A percentile compares a stretch with the other conserved stretches of the same genome.
These are phyloP conservation scores for Tetracladium maxilliforme DNA, from an alignment of 2,329 filamentous ascomycete species.

Conservation along the genomic window DNA sequence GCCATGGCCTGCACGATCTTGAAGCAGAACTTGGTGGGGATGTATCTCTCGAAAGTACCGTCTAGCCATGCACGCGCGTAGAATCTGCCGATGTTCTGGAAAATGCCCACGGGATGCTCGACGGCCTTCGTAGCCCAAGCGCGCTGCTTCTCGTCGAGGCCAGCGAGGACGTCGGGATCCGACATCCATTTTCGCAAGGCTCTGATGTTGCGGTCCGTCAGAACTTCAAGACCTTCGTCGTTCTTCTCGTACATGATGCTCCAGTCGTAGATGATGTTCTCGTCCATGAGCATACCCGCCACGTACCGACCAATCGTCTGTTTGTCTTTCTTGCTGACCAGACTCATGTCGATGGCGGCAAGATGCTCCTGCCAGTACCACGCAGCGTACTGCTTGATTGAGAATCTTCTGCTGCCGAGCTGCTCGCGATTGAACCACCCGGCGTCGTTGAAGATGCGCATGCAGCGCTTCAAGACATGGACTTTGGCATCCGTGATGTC, in stretches of 20 bases:
- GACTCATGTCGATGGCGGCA: constrained; percentile 15
- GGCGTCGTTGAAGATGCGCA: too few species aligned
- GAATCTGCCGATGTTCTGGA: constrained; percentile 20
- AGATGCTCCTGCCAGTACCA: constrained; percentile 30
- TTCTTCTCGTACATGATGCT: constrained; percentile 23
- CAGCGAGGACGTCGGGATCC: constrained; percentile 15
- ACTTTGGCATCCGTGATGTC: too few species aligned
- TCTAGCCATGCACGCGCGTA: constrained; percentile 24
- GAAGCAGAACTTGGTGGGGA: constrained; percentile 25
- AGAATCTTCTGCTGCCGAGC: constrained; percentile 15
- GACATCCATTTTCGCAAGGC: constrained; percentile 20
- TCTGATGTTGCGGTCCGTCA: constrained; percentile 22
- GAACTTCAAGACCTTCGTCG: too few species aligned
- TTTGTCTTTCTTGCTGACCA: constrained; percentile 14
- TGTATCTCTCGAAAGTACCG: constrained; percentile 17
- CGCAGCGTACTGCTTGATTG: constrained; percentile 18
- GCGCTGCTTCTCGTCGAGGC: constrained; percentile 14
- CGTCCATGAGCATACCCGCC: constrained; percentile 21
- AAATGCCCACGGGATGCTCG: constrained; percentile 14
- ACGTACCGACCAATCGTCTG: constrained; percentile 16
- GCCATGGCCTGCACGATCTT: constrained; percentile 26
- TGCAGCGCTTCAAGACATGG: too few species aligned
- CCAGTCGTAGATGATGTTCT: constrained; percentile 21
- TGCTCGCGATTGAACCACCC: too few species aligned
- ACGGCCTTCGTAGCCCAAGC: constrained; percentile 15